These are phyloP conservation scores for Sinapis alba DNA, from an alignment of 441 rosid species.

Conservation along the genomic window DNA sequence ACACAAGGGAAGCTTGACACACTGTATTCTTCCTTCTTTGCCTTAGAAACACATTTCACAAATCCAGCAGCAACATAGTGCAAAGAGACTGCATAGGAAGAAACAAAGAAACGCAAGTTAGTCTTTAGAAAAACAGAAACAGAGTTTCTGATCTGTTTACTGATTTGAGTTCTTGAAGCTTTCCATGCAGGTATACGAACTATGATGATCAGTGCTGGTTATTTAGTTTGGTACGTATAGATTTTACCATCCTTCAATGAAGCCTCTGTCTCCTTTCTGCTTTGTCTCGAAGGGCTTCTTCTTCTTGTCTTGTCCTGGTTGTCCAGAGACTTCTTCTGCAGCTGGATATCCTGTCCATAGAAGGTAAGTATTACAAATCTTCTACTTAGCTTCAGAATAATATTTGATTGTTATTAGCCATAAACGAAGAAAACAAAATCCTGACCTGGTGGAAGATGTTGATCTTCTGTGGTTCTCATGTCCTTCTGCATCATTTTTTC, in stretches of 20 bases:
- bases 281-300: conserved; percentile 30
- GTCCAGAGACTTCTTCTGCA: conserved; percentile 28
- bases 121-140: background rate
- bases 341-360: conserved; percentile 35
- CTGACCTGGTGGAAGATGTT: conserved; percentile 38
- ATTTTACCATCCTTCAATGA: conserved; percentile 44
- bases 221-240: background rate
- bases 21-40: background rate
- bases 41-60: conserved; percentile 42
- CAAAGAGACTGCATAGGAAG: conserved; percentile 35
- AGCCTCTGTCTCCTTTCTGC: conserved; percentile 44
- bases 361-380: conserved; percentile 18
- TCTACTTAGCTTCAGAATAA: background rate
- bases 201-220: background rate
- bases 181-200: background rate
- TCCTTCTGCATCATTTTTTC: conserved; percentile 31
- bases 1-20: conserved; percentile 18
- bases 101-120: background rate
- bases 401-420: background rate
- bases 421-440: background rate
- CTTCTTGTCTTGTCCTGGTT: conserved; percentile 24
- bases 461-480: conserved; percentile 15
- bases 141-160: background rate
- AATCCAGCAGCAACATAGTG: conserved; percentile 44
- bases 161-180: background rate